These are phyloP conservation scores for Aureobasidium musti DNA, from an alignment of 2,329 filamentous ascomycete species.

Conservation along the genomic window DNA sequence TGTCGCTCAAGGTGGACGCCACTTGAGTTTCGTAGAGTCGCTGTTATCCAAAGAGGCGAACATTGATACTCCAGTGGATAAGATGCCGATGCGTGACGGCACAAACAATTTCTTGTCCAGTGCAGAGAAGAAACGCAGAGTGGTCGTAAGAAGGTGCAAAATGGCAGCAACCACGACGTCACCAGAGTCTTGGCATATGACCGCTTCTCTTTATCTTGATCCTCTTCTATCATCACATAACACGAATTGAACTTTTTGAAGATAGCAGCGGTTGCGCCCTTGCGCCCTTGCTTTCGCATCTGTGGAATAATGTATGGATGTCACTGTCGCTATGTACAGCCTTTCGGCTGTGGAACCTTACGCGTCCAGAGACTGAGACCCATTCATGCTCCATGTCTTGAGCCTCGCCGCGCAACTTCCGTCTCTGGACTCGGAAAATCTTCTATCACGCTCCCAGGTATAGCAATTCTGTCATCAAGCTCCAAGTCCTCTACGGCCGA, in stretches of 20 bases:
- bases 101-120: neutral
- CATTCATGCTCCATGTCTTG: neutral
- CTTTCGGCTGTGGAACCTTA: neutral
- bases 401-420: neutral
- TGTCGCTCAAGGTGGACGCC: constrained; percentile 20
- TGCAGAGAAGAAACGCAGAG: neutral
- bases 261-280: neutral
- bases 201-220: neutral
- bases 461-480: too few relatives aligned
- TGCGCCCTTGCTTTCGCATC: too few relatives aligned
- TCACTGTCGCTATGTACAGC: neutral
- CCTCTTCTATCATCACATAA: neutral
- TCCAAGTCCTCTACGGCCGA: too few relatives aligned
- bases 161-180: constrained; percentile 6
- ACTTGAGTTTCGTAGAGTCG: constrained; percentile 12
- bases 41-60: constrained; percentile 2
- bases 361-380: neutral
- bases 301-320: neutral
- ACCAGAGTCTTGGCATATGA: constrained; percentile 7
- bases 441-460: too few relatives aligned
- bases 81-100: neutral
- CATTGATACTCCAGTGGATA: neutral
- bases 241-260: neutral
- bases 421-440: neutral
- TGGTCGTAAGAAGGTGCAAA: neutral